phyloP scores from a whole-genome alignment of 768 basidiomycete species.

The Mycena capillaripes region DNA sequence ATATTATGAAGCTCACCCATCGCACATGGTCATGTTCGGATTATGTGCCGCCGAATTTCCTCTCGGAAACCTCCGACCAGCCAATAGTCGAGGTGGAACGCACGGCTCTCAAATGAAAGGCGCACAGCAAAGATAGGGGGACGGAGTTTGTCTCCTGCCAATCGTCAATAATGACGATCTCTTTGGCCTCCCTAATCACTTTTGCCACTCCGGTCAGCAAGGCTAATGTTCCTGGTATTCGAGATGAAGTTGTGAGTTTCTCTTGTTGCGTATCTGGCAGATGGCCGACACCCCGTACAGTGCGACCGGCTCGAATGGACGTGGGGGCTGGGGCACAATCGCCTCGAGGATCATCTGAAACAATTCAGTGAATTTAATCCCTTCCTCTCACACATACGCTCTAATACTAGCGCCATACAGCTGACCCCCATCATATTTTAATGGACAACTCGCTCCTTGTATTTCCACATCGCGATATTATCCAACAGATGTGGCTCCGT shows the following conservation, averaged over 20 bases:
- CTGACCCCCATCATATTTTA: neutral
- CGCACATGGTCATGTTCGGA: neutral
- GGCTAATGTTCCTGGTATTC: neutral
- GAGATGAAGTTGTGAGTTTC: neutral
- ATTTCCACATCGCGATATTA: neutral
- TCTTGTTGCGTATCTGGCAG: neutral
- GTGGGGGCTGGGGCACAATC: conserved; percentile 3
- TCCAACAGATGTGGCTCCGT: neutral
- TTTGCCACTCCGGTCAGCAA: neutral
- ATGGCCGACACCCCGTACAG: neutral
- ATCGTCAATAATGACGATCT: neutral
- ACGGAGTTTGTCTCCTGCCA: no score
- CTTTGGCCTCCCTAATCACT: neutral
- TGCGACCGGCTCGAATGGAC: conserved; percentile 12
- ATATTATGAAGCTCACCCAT: neutral
- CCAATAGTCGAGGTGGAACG: neutral
- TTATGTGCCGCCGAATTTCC: neutral
- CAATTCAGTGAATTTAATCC: neutral
- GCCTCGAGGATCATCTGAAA: neutral
- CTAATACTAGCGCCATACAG: neutral
- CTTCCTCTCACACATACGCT: no score
- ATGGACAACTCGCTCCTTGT: neutral
- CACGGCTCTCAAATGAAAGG: no score
- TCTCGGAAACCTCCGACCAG: neutral
- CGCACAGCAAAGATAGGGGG: no score